Conservation (phyloP, 1,139 yeast species). For the Arxiozyma bovina region DNA sequence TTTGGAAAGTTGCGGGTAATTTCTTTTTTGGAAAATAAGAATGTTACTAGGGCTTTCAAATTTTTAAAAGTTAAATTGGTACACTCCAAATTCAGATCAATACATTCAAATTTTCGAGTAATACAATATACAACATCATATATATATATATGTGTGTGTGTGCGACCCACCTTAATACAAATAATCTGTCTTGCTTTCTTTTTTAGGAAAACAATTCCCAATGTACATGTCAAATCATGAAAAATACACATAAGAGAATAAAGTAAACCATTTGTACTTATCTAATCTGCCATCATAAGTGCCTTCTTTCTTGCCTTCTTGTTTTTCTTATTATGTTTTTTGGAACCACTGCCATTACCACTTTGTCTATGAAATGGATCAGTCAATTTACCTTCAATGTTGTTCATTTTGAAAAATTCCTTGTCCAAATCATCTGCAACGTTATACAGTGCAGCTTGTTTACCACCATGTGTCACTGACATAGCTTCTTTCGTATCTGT, state of each 20-base stretch:
- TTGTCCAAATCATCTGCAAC: constrained; percentile 74
- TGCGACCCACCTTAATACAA: not conserved
- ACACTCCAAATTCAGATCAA: not conserved
- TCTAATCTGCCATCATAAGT: constrained; percentile 2
- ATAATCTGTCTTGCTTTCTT: not conserved
- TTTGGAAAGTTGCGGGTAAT: not conserved
- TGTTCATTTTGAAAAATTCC: constrained; percentile 68
- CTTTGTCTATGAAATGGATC: constrained; percentile 63
- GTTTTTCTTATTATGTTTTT: constrained; percentile 72
- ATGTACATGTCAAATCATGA: not conserved
- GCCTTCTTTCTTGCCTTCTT: constrained; percentile 35
- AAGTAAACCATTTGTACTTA: not conserved
- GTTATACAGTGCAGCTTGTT: constrained; percentile 67
- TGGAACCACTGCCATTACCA: constrained; percentile 33
- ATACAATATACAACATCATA: not conserved
- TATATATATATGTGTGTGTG: not conserved
- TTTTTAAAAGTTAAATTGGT: not conserved
- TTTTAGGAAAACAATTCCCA: not conserved
- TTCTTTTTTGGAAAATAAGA: too few relatives aligned
- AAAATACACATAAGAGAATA: not conserved
- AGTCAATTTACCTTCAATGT: constrained; percentile 52
- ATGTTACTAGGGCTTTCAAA: not conserved
- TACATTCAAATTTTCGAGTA: not conserved
- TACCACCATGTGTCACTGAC: constrained; percentile 60
- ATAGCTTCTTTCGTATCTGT: constrained; percentile 36